phyloP scores from a whole-genome alignment of 1,284 basidiomycete genomes.

The Fomitiporia mediterranea region DNA sequence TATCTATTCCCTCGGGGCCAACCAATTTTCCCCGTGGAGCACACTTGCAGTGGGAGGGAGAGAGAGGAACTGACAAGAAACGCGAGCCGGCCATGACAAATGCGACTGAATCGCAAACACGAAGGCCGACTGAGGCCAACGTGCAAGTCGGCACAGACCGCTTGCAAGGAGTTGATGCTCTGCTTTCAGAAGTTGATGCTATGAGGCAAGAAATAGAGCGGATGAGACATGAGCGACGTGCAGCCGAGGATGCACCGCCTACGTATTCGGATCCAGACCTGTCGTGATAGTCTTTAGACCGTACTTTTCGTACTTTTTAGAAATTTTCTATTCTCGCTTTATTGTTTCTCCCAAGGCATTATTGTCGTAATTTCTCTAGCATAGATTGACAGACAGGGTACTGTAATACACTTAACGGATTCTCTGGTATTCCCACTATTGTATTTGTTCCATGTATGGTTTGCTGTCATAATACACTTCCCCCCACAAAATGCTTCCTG shows the following conservation, averaged over 20 bases:
- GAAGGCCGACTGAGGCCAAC: neutral
- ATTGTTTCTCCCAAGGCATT: too few species aligned
- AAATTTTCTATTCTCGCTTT: too few species aligned
- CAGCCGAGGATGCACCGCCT: conserved; percentile 1
- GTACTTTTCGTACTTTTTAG: too few species aligned
- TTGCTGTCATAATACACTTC: too few species aligned
- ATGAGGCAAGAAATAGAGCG: conserved; percentile 25
- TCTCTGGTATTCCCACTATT: too few species aligned
- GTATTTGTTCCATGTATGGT: too few species aligned
- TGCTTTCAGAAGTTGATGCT: conserved; percentile 24
- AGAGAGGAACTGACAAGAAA: neutral
- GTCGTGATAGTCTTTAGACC: too few species aligned
- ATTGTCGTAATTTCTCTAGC: too few species aligned
- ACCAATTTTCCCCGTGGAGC: neutral
- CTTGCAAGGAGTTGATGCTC: conserved; percentile 12
- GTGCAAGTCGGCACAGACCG: neutral
- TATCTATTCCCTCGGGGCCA: neutral
- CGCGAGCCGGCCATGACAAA: neutral
- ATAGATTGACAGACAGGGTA: too few species aligned
- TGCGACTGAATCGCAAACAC: neutral
- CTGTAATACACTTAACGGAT: too few species aligned
- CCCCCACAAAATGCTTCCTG: too few species aligned
- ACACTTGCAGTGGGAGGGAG: neutral
- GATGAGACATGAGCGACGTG: conserved; percentile 22
- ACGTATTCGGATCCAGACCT: conserved; percentile 7